phyloP scores from a whole-genome alignment of 1,139 yeast species.

The Kodamaea suecica region DNA sequence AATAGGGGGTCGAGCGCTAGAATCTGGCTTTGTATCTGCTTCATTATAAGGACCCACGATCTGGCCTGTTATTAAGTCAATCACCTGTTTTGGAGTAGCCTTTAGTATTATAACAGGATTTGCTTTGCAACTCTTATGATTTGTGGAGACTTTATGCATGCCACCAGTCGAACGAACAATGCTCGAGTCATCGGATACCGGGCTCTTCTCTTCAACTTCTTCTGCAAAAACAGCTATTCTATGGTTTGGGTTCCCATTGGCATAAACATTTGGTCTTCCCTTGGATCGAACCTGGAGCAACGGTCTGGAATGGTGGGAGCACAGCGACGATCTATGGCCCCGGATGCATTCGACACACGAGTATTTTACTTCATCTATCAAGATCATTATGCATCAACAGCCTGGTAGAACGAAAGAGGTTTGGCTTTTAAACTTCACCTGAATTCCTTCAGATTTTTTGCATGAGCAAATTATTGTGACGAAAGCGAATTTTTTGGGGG shows the following conservation, averaged over 20 bases:
- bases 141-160: not conserved
- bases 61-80: constrained; percentile 46
- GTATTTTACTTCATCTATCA: constrained; percentile 79
- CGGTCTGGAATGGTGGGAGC: constrained; percentile 78
- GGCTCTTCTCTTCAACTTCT: constrained; percentile 29
- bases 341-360: constrained; percentile 91
- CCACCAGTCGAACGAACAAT: no score
- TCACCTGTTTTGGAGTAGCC: constrained; percentile 50
- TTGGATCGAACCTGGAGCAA: constrained; percentile 82
- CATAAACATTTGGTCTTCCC: constrained; percentile 69
- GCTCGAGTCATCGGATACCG: constrained; percentile 4
- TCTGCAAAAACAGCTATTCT: constrained; percentile 60
- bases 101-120: constrained; percentile 42
- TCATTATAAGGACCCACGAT: constrained; percentile 42
- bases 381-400: constrained; percentile 52
- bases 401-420: not conserved
- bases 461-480: constrained; percentile 1
- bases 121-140: constrained; percentile 11
- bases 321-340: constrained; percentile 87
- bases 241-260: constrained; percentile 47
- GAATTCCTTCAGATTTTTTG: no score
- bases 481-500: no score
- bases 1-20: constrained; percentile 17
- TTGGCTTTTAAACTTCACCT: not conserved
- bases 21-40: constrained; percentile 8